Evolutionary conservation across 1,284 basidiomycete species (phyloP).

Genomic region (Tremellales sp.): DNA sequence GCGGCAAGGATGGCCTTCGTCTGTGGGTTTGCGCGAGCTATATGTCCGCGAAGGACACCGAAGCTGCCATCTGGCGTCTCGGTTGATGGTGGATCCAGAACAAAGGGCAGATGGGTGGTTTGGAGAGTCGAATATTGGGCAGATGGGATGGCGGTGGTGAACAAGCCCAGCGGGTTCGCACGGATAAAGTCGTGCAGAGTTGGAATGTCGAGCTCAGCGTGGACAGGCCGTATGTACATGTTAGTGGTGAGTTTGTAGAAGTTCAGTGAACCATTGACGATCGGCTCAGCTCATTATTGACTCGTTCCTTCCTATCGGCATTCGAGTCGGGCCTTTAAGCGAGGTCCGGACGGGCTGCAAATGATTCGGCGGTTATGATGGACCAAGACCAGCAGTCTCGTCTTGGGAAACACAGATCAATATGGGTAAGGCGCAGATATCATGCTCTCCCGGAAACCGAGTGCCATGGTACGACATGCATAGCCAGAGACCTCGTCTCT

Average conservation of each 20-base stretch:
- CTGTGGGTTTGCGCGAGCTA: constrained; percentile 48
- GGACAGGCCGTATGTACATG: constrained; percentile 51
- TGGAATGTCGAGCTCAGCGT: constrained; percentile 48
- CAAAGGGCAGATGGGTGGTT: constrained; percentile 51
- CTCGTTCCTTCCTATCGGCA: too few relatives aligned
- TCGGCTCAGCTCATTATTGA: not conserved
- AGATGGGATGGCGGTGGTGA: constrained; percentile 48
- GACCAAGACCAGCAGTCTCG: too few relatives aligned
- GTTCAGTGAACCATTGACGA: not conserved
- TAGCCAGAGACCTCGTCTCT: too few relatives aligned
- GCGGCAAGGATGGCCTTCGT: constrained; percentile 34
- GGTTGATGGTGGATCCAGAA: constrained; percentile 37
- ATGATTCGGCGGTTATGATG: too few relatives aligned
- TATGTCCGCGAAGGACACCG: constrained; percentile 40
- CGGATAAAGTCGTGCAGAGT: constrained; percentile 48
- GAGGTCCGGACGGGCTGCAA: too few relatives aligned
- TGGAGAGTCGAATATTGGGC: constrained; percentile 43
- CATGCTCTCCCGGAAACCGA: too few relatives aligned
- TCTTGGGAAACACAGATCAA: too few relatives aligned
- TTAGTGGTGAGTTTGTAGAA: constrained; percentile 10
- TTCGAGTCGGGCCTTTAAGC: too few relatives aligned
- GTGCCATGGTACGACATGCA: too few relatives aligned
- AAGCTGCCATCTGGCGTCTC: constrained; percentile 1
- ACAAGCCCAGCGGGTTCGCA: constrained; percentile 48
- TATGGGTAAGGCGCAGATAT: too few relatives aligned